Evolutionary conservation across 805 yeast species (phyloP).

Genomic region (Saccharomyces kudriavzevii): DNA sequence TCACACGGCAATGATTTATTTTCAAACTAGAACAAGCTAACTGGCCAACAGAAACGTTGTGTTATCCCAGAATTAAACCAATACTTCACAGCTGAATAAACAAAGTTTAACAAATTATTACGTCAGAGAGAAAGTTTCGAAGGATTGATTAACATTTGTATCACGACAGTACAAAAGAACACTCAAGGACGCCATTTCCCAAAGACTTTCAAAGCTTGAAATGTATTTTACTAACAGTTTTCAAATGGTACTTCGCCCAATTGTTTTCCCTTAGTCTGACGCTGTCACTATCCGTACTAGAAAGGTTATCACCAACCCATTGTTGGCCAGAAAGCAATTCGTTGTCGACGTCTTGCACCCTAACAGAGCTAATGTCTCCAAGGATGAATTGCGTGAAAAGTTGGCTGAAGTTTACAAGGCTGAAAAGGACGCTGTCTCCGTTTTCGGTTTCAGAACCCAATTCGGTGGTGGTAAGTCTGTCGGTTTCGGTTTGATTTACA

Average conservation of each 20-base stretch:
- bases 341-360: slow-evolving; percentile 99
- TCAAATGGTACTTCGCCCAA: neutral
- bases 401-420: slow-evolving; percentile 83
- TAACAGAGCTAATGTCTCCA: slow-evolving; percentile 97
- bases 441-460: slow-evolving; percentile 98
- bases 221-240: slow-evolving; percentile 12
- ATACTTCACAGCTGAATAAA: neutral
- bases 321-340: slow-evolving; percentile 98
- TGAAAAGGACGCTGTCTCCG: slow-evolving; percentile 91
- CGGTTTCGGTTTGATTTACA: slow-evolving; percentile 98
- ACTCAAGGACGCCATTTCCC: neutral
- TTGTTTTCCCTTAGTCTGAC: slow-evolving; percentile 63
- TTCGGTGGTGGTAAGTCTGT: slow-evolving; percentile 99
- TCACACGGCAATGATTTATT: neutral
- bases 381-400: slow-evolving; percentile 97
- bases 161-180: neutral
- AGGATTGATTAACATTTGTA: neutral
- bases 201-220: neutral
- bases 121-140: neutral
- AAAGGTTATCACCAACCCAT: slow-evolving; percentile 97
- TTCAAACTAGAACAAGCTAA: neutral
- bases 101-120: neutral
- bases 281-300: slow-evolving; percentile 99
- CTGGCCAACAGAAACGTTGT: too few species aligned
- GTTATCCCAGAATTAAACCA: neutral